Base-by-base conservation (phyloP, 805 yeast genomes). In the Candida nonsorbophila region DNA sequence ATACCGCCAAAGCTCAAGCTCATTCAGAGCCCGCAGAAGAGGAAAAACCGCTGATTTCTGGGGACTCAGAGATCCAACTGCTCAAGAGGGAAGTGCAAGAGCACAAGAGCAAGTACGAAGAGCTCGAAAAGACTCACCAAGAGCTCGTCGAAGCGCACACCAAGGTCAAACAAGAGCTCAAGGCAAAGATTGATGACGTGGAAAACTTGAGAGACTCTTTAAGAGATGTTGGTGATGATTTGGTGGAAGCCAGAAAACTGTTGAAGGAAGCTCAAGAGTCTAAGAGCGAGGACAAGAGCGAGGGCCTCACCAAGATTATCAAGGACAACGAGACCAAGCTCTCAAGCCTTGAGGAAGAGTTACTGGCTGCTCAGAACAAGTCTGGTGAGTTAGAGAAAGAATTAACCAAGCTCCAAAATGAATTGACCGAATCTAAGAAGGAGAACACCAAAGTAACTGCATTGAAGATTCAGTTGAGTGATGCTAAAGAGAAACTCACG, bases 161-260 rank as follows among this genome's bases (percentile, higher is more conserved):
- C 22, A 23, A 25, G 4, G 18, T 57, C 4, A 58, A 50, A 17
- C 30, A 40, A 3, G 52, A 55, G 6, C 33, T 75, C n/a, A 55
- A 51, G 19, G 25, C 46, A 6, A 76, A 77, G 36, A 34, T 47
- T 8, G 83, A 75, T 31, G 95, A 87, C 45, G 58, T 86, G 11
- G 86, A 77, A 26, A 69, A 65, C 29, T 63, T 83, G 29, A 73
- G 78, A 44, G 96, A 86, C 34, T 84, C 81, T 84, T 51, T 88
- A 30, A 70, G 70, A 38, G 77, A 73, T 33, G 67, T 87, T 16
- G 96, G 96, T 1, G 74, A 83, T 44, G 94, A 85, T 28, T 62
- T 87, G 6, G 94, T 87, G 1, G 69, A 72, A 4, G 74, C 86
- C 0, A 75, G 72, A 39, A 85, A 81, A 25, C 58, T 73, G 30